These are phyloP conservation scores for Backusella liffmaniae DNA, from an alignment of 192 early-diverging fungal genomes.

Conservation along the genomic window DNA sequence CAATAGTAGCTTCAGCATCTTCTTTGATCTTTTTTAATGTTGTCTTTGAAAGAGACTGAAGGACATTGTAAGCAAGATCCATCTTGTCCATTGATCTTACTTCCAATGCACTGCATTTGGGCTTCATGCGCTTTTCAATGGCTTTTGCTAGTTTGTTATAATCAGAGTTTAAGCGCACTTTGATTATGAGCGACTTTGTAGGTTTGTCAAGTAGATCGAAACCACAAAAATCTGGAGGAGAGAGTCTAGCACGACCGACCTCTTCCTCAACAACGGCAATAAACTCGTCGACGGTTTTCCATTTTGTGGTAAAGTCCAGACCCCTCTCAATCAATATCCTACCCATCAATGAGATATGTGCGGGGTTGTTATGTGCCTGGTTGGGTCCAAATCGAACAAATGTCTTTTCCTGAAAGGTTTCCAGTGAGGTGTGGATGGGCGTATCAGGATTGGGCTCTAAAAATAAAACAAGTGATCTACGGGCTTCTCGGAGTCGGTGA, in stretches of 20 bases:
- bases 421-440: slow-evolving; percentile 18
- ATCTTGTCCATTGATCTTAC: slow-evolving; percentile 29
- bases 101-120: slow-evolving; percentile 6
- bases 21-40: slow-evolving; percentile 9
- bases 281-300: slow-evolving; percentile 30
- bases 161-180: slow-evolving; percentile 8
- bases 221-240: slow-evolving; percentile 26
- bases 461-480: slow-evolving; percentile 26
- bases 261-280: slow-evolving; percentile 26
- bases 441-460: slow-evolving; percentile 24
- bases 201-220: slow-evolving; percentile 26
- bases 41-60: slow-evolving; percentile 11
- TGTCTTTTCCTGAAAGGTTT: slow-evolving; percentile 32
- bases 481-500: slow-evolving; percentile 29
- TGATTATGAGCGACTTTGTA: slow-evolving; percentile 27
- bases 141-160: slow-evolving; percentile 21
- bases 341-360: slow-evolving; percentile 28
- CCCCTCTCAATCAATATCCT: slow-evolving; percentile 26
- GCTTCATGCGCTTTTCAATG: slow-evolving; percentile 15
- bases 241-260: neutral
- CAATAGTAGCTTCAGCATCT: slow-evolving; percentile 23
- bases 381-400: slow-evolving; percentile 34
- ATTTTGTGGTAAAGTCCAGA: slow-evolving; percentile 19
- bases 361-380: slow-evolving; percentile 30
- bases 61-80: slow-evolving; percentile 33